These are phyloP conservation scores for Penicillium tannophilum DNA, from an alignment of 495 filamentous ascomycete genomes.

Conservation along the genomic window DNA sequence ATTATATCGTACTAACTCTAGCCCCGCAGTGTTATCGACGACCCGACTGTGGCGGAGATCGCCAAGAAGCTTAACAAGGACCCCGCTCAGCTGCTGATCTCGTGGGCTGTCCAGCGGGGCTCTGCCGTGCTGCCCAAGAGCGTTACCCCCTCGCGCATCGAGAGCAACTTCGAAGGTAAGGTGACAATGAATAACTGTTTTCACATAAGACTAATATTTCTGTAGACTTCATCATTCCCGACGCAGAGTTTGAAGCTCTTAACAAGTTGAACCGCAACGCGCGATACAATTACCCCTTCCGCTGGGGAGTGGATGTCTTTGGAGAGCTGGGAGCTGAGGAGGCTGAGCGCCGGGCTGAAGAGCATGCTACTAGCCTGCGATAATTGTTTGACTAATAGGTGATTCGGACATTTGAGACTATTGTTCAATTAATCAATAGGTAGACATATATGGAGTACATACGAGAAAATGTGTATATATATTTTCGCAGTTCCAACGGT, in stretches of 20 bases:
- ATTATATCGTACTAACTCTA: conserved; percentile 6
- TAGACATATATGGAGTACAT: not conserved
- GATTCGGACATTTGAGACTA: no score
- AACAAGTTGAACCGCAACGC: conserved; percentile 47
- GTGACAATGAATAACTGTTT: not conserved
- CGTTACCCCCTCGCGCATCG: conserved; percentile 58
- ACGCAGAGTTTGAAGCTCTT: conserved; percentile 47
- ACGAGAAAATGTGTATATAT: not conserved
- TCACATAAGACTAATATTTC: conserved; percentile 8
- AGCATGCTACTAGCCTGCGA: conserved; percentile 44
- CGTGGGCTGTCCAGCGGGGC: conserved; percentile 80
- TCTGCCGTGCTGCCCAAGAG: conserved; percentile 63
- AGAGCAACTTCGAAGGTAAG: conserved; percentile 56
- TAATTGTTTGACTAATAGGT: not conserved
- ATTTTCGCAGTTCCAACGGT: no score
- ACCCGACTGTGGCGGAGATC: conserved; percentile 60
- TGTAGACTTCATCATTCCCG: conserved; percentile 50
- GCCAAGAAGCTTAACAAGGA: conserved; percentile 70
- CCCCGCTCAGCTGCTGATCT: conserved; percentile 69
- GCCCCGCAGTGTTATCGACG: conserved; percentile 51
- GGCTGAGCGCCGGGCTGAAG: conserved; percentile 45
- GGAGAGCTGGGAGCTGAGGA: conserved; percentile 49
- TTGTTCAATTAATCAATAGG: no score
- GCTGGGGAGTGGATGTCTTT: conserved; percentile 54
- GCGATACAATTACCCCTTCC: conserved; percentile 54